Percentiles rank a stretch among this genome's conserved stretches.
Conservation (phyloP, 2,329 filamentous ascomycete species). For the Parastagonospora nodorum region DNA sequence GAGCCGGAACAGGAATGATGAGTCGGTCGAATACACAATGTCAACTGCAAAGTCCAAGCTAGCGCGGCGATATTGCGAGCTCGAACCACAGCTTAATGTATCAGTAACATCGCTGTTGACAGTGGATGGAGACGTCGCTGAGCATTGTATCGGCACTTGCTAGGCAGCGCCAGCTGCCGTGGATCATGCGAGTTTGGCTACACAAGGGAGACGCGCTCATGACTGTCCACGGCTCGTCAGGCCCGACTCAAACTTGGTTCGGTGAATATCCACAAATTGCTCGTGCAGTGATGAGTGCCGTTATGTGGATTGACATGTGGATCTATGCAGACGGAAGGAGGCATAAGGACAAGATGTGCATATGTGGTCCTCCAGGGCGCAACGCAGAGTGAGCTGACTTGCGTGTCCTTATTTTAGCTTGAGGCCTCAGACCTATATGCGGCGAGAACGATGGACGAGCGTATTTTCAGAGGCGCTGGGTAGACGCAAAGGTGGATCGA, state of each 20-base stretch:
- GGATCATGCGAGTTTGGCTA: no score
- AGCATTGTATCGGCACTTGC: no score
- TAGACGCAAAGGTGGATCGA: no score
- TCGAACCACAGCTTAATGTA: no score
- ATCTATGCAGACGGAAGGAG: slow-evolving; percentile 7
- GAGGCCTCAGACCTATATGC: neutral
- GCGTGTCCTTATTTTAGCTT: neutral
- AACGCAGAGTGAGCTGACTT: slow-evolving; percentile 2
- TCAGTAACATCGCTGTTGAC: no score
- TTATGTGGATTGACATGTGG: slow-evolving; percentile 10
- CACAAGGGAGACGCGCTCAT: neutral
- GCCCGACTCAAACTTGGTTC: slow-evolving; percentile 18
- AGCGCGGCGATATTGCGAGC: no score
- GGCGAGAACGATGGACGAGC: neutral
- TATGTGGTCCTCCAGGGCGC: neutral
- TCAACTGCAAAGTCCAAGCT: no score
- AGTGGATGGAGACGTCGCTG: no score
- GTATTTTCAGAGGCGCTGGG: neutral
- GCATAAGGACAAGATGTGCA: slow-evolving; percentile 2
- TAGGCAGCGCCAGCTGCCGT: no score
- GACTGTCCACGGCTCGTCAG: slow-evolving; percentile 23
- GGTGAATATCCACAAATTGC: slow-evolving; percentile 27
- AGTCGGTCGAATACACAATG: no score
- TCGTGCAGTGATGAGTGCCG: slow-evolving; percentile 17
- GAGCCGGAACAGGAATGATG: no score